Evolutionary conservation across 352 stramenopile genomes (phyloP).

Genomic region (Phytophthora sojae): DNA sequence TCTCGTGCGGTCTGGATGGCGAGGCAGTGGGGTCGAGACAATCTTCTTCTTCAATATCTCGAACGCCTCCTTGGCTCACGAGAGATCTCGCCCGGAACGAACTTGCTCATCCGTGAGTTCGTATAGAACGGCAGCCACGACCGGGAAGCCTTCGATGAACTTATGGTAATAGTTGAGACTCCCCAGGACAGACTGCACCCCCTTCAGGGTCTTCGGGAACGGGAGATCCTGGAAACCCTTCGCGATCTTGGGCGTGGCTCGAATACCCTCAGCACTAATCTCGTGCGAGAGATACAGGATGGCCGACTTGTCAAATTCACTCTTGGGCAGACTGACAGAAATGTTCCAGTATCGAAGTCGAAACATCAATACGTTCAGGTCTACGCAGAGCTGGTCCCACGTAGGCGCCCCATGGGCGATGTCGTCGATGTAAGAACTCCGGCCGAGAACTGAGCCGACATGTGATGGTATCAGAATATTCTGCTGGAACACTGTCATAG

Average conservation of each 20-base stretch:
- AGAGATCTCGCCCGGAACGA: background rate
- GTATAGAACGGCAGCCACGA: background rate
- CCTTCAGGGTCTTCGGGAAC: background rate
- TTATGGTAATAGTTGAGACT: constrained; percentile 5
- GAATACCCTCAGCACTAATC: background rate
- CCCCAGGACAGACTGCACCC: background rate
- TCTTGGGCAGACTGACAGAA: constrained; percentile 1
- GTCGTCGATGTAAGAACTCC: too few relatives aligned
- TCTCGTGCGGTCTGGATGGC: background rate
- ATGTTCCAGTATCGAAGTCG: constrained; percentile 8
- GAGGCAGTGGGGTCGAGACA: background rate
- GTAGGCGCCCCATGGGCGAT: too few relatives aligned
- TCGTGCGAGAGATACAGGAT: background rate
- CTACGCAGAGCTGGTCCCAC: background rate
- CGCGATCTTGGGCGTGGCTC: background rate
- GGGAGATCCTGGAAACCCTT: background rate
- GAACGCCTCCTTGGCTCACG: constrained; percentile 1
- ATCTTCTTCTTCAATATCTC: constrained; percentile 1
- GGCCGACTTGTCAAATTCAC: background rate
- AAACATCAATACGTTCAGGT: constrained; percentile 1
- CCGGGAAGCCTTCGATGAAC: constrained; percentile 1
- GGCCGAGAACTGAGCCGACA: too few relatives aligned
- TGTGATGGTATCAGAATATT: too few relatives aligned
- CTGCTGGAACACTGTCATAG: too few relatives aligned
- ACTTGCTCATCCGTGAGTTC: constrained; percentile 1